These are phyloP conservation scores for Lactarius sanguifluus DNA, from an alignment of 768 basidiomycete genomes.

Conservation along the genomic window DNA sequence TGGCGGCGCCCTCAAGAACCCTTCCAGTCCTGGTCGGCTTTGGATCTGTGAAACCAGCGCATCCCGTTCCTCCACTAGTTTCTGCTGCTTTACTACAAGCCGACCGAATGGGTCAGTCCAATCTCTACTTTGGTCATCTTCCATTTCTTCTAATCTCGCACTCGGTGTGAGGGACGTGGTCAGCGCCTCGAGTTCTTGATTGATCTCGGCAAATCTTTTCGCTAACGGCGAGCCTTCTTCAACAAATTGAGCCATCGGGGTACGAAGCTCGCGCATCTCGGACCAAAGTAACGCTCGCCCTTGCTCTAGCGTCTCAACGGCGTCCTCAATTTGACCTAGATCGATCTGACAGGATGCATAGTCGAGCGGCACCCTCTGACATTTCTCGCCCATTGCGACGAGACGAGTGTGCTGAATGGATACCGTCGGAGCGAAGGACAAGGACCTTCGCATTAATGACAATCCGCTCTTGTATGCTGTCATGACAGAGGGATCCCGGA, in stretches of 20 bases:
- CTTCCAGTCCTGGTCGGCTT: not conserved
- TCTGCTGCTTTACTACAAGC: not conserved
- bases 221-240: not conserved
- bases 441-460: not conserved
- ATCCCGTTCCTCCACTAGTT: too few species aligned
- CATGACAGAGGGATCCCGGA: not conserved
- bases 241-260: not conserved
- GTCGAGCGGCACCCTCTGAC: not conserved
- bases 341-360: constrained; percentile 15
- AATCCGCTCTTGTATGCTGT: not conserved
- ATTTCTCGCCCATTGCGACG: not conserved
- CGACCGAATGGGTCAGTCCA: not conserved
- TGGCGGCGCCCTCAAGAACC: not conserved
- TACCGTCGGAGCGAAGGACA: not conserved
- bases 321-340: constrained; percentile 11
- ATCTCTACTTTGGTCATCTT: not conserved
- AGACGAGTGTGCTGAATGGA: constrained; percentile 7
- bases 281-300: constrained; percentile 14
- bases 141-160: not conserved
- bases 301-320: constrained; percentile 15
- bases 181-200: not conserved
- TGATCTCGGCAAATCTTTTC: not conserved
- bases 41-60: too few species aligned
- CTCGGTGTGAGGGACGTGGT: not conserved
- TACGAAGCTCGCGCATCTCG: constrained; percentile 11